These are phyloP conservation scores for Sugiyamaella lignohabitans DNA, from an alignment of 805 yeast genomes.

Conservation along the genomic window DNA sequence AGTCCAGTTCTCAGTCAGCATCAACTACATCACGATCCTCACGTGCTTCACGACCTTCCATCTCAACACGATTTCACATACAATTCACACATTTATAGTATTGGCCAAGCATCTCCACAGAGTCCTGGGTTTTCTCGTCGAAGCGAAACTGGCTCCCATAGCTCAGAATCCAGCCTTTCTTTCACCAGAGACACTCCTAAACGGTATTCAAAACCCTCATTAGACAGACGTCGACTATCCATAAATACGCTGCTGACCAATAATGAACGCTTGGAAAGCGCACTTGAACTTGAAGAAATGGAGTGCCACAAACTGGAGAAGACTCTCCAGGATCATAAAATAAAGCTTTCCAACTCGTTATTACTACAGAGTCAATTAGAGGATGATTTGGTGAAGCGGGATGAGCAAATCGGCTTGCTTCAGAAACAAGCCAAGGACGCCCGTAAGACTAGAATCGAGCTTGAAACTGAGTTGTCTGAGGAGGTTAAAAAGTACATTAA, in stretches of 20 bases:
- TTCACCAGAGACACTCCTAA: too few species aligned
- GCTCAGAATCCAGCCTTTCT: too few species aligned
- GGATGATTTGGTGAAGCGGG: constrained; percentile 23
- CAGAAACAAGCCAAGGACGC: constrained; percentile 18
- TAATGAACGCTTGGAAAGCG: constrained; percentile 15
- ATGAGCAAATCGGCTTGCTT: constrained; percentile 18
- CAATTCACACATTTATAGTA: too few species aligned
- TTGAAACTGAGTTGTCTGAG: constrained; percentile 26
- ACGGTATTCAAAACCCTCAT: too few species aligned
- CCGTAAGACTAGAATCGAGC: constrained; percentile 19
- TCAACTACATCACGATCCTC: too few species aligned
- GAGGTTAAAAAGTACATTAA: constrained; percentile 25
- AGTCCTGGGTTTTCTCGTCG: too few species aligned
- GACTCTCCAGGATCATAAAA: constrained; percentile 11
- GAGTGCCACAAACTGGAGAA: constrained; percentile 17
- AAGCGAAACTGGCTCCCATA: too few species aligned
- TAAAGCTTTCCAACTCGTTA: constrained; percentile 13
- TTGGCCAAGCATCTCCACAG: too few species aligned
- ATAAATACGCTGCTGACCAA: neutral
- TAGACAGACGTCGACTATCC: too few species aligned
- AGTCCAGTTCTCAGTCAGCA: too few species aligned
- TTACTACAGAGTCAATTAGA: constrained; percentile 23
- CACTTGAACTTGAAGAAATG: constrained; percentile 20
- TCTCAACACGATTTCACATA: too few species aligned
- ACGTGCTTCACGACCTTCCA: too few species aligned